These are phyloP conservation scores for Limonomyces culmigenus DNA, from an alignment of 1,284 basidiomycete genomes.

Conservation along the genomic window DNA sequence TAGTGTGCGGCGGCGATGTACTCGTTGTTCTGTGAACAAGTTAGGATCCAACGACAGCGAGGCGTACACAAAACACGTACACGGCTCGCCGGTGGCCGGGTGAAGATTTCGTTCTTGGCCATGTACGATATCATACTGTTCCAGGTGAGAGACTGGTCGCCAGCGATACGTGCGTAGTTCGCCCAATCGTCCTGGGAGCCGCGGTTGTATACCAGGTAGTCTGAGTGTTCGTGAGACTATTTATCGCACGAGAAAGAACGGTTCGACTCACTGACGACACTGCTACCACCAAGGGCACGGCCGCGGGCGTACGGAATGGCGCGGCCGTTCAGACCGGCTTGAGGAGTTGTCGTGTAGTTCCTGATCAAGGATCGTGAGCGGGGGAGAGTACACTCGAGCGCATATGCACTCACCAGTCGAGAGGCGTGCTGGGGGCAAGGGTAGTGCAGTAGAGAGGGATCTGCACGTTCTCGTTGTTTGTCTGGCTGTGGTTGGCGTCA, in stretches of 20 bases:
- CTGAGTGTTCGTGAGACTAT: constrained; percentile 9
- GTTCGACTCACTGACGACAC: constrained; percentile 17
- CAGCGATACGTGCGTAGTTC: constrained; percentile 17
- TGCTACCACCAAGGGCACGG: constrained; percentile 19
- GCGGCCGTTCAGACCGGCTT: constrained; percentile 14
- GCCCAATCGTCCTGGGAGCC: constrained; percentile 23
- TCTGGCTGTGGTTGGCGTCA: neutral
- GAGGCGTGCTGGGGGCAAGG: neutral
- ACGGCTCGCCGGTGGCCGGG: too few relatives aligned
- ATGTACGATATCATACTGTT: too few relatives aligned
- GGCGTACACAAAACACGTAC: too few relatives aligned
- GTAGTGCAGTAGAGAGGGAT: neutral
- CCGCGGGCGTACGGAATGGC: constrained; percentile 15
- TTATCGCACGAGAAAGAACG: neutral
- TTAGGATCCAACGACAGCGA: too few relatives aligned
- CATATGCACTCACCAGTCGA: constrained; percentile 7
- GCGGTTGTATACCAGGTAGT: constrained; percentile 22
- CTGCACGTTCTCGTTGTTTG: neutral
- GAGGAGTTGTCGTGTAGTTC: constrained; percentile 17
- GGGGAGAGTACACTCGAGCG: constrained; percentile 8
- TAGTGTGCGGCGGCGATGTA: constrained; percentile 9
- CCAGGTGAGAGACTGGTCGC: too few relatives aligned
- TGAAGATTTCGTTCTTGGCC: too few relatives aligned
- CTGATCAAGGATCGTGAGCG: constrained; percentile 12
- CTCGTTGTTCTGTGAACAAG: too few relatives aligned